A percentile compares a stretch with the other conserved stretches of the same genome.
Conservation (phyloP, 805 yeast species). For the Candida khao-thaluensis region DNA sequence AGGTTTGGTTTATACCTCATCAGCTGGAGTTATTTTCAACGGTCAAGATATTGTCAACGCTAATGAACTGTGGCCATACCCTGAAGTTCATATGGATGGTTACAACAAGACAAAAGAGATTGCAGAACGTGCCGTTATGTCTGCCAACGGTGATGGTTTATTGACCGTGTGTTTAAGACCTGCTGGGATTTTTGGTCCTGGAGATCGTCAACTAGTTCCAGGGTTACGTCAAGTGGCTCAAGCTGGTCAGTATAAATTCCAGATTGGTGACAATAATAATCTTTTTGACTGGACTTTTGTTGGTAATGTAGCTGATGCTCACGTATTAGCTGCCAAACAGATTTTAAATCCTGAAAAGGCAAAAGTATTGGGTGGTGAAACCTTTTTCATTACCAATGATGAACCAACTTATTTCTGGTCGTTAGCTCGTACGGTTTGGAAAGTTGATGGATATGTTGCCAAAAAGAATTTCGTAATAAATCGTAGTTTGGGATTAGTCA, state of each 20-base stretch:
- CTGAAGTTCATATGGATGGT: slow-evolving; percentile 90
- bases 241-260: slow-evolving; percentile 86
- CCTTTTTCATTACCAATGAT: slow-evolving; percentile 89
- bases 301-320: slow-evolving; percentile 98
- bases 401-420: slow-evolving; percentile 97
- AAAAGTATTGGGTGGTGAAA: slow-evolving; percentile 69
- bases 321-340: slow-evolving; percentile 85
- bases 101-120: slow-evolving; percentile 92
- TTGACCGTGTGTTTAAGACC: slow-evolving; percentile 89
- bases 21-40: slow-evolving; percentile 95
- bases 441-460: slow-evolving; percentile 87
- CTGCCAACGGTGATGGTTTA: slow-evolving; percentile 64
- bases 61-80: slow-evolving; percentile 92
- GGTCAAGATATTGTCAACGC: slow-evolving; percentile 93
- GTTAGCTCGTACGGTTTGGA: slow-evolving; percentile 94
- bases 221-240: slow-evolving; percentile 81
- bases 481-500: slow-evolving; percentile 72
- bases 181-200: slow-evolving; percentile 98
- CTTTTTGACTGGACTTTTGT: slow-evolving; percentile 96
- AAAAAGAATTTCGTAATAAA: slow-evolving; percentile 64
- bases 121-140: slow-evolving; percentile 81
- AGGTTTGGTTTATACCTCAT: slow-evolving; percentile 89
- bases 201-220: slow-evolving; percentile 95
- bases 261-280: slow-evolving; percentile 91
- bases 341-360: slow-evolving; percentile 49